Conservation (phyloP, 495 filamentous ascomycete genomes). For the Pseudoneurospora amorphoporcata region DNA sequence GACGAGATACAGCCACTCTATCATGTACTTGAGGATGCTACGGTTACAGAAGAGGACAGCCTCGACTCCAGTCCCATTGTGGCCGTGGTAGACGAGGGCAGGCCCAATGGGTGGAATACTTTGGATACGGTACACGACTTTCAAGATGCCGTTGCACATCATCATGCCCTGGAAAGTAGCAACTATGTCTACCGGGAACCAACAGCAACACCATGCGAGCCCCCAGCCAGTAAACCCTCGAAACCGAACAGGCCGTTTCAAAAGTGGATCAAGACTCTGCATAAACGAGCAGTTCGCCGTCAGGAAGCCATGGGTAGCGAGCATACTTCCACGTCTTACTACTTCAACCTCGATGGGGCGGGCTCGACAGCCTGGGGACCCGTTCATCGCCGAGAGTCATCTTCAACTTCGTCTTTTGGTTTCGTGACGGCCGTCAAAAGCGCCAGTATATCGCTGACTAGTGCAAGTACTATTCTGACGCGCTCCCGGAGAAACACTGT, state of each 20-base stretch:
- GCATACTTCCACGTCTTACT: constrained; percentile 31
- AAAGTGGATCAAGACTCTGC: constrained; percentile 49
- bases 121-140: constrained; percentile 35
- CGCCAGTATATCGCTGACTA: constrained; percentile 60
- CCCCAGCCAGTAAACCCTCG: not conserved
- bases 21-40: not conserved
- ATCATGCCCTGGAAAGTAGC: constrained; percentile 15
- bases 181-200: constrained; percentile 15
- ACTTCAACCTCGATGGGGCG: constrained; percentile 19
- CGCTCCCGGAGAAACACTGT: constrained; percentile 45
- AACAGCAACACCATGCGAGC: not conserved
- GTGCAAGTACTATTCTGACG: constrained; percentile 48
- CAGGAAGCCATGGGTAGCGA: constrained; percentile 20
- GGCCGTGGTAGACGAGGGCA: constrained; percentile 11
- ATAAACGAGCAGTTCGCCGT: constrained; percentile 34
- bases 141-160: constrained; percentile 20
- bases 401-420: constrained; percentile 58
- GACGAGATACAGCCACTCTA: not conserved
- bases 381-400: constrained; percentile 45
- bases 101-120: constrained; percentile 22
- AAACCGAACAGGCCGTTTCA: constrained; percentile 35
- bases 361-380: constrained; percentile 12
- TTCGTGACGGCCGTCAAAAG: constrained; percentile 71
- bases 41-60: not conserved
- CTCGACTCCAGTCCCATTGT: not conserved